These are phyloP conservation scores for Novymonas esmeraldas DNA, from an alignment of 208 protist species.

Conservation along the genomic window DNA sequence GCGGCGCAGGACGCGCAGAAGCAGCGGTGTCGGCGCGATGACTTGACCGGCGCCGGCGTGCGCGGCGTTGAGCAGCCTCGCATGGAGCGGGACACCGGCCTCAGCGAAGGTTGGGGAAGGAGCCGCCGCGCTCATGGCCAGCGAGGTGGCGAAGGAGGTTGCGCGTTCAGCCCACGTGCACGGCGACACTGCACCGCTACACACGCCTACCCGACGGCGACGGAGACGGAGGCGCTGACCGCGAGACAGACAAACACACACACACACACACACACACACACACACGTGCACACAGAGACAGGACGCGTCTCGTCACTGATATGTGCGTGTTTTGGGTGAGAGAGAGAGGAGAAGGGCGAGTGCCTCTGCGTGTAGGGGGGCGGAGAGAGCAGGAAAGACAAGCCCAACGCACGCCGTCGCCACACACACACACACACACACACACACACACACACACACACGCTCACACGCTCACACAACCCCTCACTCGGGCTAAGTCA, in stretches of 20 bases:
- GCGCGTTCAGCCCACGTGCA: no score
- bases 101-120: slow-evolving; percentile 23
- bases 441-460: not conserved
- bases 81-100: slow-evolving; percentile 42
- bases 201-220: no score
- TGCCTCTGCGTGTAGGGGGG: no score
- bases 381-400: slow-evolving; percentile 1
- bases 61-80: slow-evolving; percentile 38
- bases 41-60: slow-evolving; percentile 12
- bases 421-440: not conserved
- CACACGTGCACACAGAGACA: no score
- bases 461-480: slow-evolving; percentile 1
- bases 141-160: no score
- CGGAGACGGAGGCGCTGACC: no score
- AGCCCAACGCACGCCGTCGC: not conserved
- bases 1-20: slow-evolving; percentile 51
- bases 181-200: no score
- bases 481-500: not conserved
- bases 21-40: slow-evolving; percentile 49
- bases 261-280: no score
- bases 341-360: not conserved
- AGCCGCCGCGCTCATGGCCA: slow-evolving; percentile 2
- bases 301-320: no score
- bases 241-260: no score
- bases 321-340: no score